Base-by-base conservation (phyloP, 352 stramenopile genomes). In the Pythium rhizo-oryzae region DNA sequence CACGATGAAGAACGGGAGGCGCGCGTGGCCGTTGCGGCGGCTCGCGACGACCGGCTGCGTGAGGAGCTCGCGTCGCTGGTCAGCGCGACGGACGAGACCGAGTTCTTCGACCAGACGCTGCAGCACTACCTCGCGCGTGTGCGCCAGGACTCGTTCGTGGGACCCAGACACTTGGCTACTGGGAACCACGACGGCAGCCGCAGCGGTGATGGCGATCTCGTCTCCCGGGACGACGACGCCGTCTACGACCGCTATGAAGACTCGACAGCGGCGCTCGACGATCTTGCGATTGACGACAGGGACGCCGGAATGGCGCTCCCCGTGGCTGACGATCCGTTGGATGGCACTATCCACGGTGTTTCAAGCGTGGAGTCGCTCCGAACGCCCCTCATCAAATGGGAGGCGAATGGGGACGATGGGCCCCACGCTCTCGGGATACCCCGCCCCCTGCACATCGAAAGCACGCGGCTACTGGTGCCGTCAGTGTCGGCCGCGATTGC, bases 101-200 rank as follows among this genome's bases (percentile, higher is more conserved):
- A 71, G 54, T 76, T 76, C 50, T 72, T 76, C 23, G 54, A 71
- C 23, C 51, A 69, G 33, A 69, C 59, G 23, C 50, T 76, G 13
- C 58, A 70, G 39, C 55, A 72, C 0, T 76, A 76, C 24, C 49
- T 76, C n/a, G 35, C 50, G 16, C 69, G 58, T 23, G 59, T 75
- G 24, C 62, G 69, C 12, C 69, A 54, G 12, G 69, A 71, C 30
- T 66, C 69, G 21, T 52, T 73, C 4, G 57, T 62, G 2, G 43
- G 11, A 25, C 15, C 21, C 15, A 56, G 16, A 47, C 35, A 64
- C 13, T 15, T n/a, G 9, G 12, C 37, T 4, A 51, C n/a, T 13
- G 50, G 19, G 21, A 11, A 30, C 21, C 43, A 25, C 23, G 30
- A 21, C 24, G 35, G 16, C 1, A 35, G 16, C 8, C 25, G 24